Evolutionary conservation across 208 protist genomes (phyloP).

Genomic region (Entamoeba histolytica): DNA sequence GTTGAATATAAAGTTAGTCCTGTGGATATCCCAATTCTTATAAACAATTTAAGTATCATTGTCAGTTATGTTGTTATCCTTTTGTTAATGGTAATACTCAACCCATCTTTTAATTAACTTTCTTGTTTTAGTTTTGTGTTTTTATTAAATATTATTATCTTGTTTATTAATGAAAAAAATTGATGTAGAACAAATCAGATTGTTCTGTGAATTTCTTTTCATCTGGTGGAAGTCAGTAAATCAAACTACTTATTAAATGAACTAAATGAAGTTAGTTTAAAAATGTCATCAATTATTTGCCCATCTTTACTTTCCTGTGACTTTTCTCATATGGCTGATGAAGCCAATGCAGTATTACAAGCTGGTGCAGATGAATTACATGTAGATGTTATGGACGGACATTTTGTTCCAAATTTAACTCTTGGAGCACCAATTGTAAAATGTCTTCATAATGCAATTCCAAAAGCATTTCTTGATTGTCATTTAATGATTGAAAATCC

Average conservation of each 20-base stretch:
- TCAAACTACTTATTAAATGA: no score
- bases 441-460: slow-evolving; percentile 9
- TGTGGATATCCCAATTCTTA: background rate
- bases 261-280: no score
- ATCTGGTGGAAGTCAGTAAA: no score
- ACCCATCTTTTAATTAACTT: background rate
- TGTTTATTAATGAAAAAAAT: no score
- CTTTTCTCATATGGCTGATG: slow-evolving; percentile 5
- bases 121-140: background rate
- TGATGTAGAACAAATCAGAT: no score
- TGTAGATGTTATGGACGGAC: slow-evolving; percentile 43
- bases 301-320: slow-evolving; percentile 21
- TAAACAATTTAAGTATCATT: background rate
- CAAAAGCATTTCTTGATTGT: slow-evolving; percentile 30
- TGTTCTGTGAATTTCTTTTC: no score
- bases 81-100: background rate
- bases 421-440: slow-evolving; percentile 36
- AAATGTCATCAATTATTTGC: slow-evolving; percentile 3
- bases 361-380: slow-evolving; percentile 20
- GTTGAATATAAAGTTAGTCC: background rate
- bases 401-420: slow-evolving; percentile 47
- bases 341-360: background rate
- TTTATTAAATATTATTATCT: no score
- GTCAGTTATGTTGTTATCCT: background rate
- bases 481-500: slow-evolving; percentile 46